Conservation (phyloP, 768 basidiomycete genomes). For the Neoboletus brunneissimus region DNA sequence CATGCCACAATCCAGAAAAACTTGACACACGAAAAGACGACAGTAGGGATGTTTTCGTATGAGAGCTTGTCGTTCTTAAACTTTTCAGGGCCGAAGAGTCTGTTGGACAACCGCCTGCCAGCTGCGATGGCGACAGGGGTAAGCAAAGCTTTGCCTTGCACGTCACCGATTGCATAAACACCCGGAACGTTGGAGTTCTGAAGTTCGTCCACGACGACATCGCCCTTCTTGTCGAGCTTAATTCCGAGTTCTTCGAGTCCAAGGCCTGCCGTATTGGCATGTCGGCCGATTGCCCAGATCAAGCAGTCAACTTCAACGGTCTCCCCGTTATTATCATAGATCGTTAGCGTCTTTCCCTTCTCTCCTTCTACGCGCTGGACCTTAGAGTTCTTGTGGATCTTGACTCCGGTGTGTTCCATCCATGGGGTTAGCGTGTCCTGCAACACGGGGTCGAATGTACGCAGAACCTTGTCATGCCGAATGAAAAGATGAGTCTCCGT, state of each 20-base stretch:
- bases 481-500: slow-evolving; percentile 92
- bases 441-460: slow-evolving; percentile 87
- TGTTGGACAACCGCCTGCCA: slow-evolving; percentile 82
- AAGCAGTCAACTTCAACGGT: slow-evolving; percentile 81
- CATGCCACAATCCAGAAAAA: slow-evolving; percentile 1
- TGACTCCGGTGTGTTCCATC: slow-evolving; percentile 94
- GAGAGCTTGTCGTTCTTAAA: slow-evolving; percentile 85
- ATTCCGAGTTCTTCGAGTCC: slow-evolving; percentile 79
- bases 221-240: slow-evolving; percentile 72
- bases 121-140: slow-evolving; percentile 99
- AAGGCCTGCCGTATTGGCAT: slow-evolving; percentile 72
- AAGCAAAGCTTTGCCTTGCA: slow-evolving; percentile 85
- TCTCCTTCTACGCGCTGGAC: slow-evolving; percentile 74
- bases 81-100: slow-evolving; percentile 83
- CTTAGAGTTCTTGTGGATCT: slow-evolving; percentile 76
- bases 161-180: slow-evolving; percentile 87
- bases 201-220: slow-evolving; percentile 87
- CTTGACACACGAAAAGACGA: slow-evolving; percentile 87
- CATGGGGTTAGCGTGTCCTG: slow-evolving; percentile 83
- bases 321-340: slow-evolving; percentile 74
- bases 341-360: slow-evolving; percentile 67
- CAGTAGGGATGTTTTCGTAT: slow-evolving; percentile 90
- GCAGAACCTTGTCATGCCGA: slow-evolving; percentile 82
- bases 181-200: slow-evolving; percentile 75
- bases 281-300: slow-evolving; percentile 94